phyloP scores from a whole-genome alignment of 805 yeast species.

The Helenozyma baotianmanensis region DNA sequence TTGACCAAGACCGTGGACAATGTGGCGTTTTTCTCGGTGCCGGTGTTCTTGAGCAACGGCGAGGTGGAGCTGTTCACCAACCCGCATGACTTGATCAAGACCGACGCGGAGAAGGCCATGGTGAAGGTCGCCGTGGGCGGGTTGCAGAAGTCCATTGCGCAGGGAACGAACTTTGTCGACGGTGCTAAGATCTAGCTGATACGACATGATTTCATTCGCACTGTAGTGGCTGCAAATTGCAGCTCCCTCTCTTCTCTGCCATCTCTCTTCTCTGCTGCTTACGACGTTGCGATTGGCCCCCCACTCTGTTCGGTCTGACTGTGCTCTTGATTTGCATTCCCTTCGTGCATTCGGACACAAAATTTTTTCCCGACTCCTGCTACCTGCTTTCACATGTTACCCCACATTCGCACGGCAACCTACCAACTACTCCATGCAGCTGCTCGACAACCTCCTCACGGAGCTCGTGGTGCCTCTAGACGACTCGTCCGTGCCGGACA shows the following conservation, averaged over 20 bases:
- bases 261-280: no score
- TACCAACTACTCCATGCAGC: neutral
- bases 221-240: no score
- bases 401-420: neutral
- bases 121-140: slow-evolving; percentile 37
- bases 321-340: no score
- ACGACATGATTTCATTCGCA: no score
- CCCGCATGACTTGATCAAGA: slow-evolving; percentile 30
- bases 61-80: slow-evolving; percentile 32
- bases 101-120: slow-evolving; percentile 28
- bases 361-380: no score
- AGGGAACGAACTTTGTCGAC: slow-evolving; percentile 37
- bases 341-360: no score
- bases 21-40: slow-evolving; percentile 45
- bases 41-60: slow-evolving; percentile 40
- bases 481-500: slow-evolving; percentile 3
- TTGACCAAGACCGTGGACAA: slow-evolving; percentile 35
- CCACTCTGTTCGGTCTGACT: no score
- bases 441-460: neutral
- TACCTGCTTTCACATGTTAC: slow-evolving; percentile 1
- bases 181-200: slow-evolving; percentile 36
- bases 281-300: no score
- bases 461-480: slow-evolving; percentile 1
- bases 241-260: no score
- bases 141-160: slow-evolving; percentile 34